Percentiles rank a stretch among this genome's conserved stretches.
phyloP scores from a whole-genome alignment of 495 filamentous ascomycete species.

The Xylaria palmicola region DNA sequence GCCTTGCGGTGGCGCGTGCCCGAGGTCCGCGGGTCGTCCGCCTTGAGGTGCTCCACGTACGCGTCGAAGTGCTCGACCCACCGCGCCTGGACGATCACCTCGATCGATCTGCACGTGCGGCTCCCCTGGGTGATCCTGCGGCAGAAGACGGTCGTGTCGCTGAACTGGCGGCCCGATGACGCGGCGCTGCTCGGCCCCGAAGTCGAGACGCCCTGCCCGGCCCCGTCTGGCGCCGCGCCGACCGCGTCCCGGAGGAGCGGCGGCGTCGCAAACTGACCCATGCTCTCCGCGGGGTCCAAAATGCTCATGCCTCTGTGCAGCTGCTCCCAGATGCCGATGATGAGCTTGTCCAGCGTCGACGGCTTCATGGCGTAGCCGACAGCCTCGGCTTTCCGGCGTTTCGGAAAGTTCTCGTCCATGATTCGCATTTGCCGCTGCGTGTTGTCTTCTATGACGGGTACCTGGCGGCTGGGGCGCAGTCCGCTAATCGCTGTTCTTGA shows the following conservation, averaged over 20 bases:
- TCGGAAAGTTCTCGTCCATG: constrained; percentile 7
- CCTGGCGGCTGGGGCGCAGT: constrained; percentile 2
- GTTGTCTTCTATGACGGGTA: constrained; percentile 7
- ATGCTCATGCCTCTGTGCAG: constrained; percentile 5
- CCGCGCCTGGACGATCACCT: constrained; percentile 13
- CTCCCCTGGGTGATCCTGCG: constrained; percentile 13
- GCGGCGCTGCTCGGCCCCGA: background rate
- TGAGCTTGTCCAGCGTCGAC: constrained; percentile 12
- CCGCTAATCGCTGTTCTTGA: constrained; percentile 11
- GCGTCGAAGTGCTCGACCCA: constrained; percentile 17
- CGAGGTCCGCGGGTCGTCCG: constrained; percentile 6
- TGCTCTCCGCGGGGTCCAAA: background rate
- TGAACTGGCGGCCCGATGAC: background rate
- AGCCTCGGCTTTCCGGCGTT: constrained; percentile 13
- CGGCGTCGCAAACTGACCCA: constrained; percentile 3
- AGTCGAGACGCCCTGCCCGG: background rate
- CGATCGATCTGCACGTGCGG: constrained; percentile 12
- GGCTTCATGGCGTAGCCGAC: constrained; percentile 13
- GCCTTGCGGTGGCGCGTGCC: constrained; percentile 4
- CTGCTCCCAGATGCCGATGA: constrained; percentile 14
- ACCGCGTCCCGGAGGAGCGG: background rate
- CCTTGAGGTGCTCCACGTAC: constrained; percentile 11
- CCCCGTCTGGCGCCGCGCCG: background rate
- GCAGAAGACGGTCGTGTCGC: constrained; percentile 12
- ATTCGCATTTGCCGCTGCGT: constrained; percentile 15